Evolutionary conservation across 208 protist species (phyloP).

Genomic region (Trypanosoma caninum): DNA sequence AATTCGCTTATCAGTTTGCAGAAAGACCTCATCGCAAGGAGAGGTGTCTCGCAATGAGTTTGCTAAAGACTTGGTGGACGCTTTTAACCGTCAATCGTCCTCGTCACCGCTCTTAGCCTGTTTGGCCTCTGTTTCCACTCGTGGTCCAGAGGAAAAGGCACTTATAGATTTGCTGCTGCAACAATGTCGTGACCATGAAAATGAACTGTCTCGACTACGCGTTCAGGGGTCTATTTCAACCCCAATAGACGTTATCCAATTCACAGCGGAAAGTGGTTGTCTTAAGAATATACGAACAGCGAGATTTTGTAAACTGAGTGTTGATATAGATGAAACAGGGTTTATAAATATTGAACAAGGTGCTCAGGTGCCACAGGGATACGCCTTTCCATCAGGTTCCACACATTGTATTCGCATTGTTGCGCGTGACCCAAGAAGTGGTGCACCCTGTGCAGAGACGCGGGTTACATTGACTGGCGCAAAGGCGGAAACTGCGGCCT

Average conservation of each 20-base stretch:
- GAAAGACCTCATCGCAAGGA: not conserved
- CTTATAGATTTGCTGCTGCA: slow-evolving; percentile 21
- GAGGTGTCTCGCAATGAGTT: slow-evolving; percentile 1
- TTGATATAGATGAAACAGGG: slow-evolving; percentile 43
- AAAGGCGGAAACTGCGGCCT: slow-evolving; percentile 3
- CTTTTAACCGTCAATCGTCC: slow-evolving; percentile 4
- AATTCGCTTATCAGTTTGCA: slow-evolving; percentile 3
- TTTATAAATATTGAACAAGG: slow-evolving; percentile 53
- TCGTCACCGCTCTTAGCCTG: slow-evolving; percentile 7
- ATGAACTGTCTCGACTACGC: slow-evolving; percentile 5
- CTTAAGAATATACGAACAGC: slow-evolving; percentile 66
- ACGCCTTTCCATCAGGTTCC: slow-evolving; percentile 25
- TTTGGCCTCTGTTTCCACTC: slow-evolving; percentile 20
- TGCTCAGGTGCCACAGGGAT: slow-evolving; percentile 51
- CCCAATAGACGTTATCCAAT: slow-evolving; percentile 40
- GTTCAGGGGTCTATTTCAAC: not conserved
- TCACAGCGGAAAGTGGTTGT: slow-evolving; percentile 54
- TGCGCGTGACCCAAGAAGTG: slow-evolving; percentile 47
- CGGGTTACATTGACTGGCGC: slow-evolving; percentile 46
- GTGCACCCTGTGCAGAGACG: slow-evolving; percentile 33
- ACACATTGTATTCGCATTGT: slow-evolving; percentile 60
- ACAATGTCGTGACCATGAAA: slow-evolving; percentile 19
- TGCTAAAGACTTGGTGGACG: slow-evolving; percentile 14
- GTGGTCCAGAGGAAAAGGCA: slow-evolving; percentile 14
- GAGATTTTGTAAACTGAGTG: slow-evolving; percentile 45